phyloP scores from a whole-genome alignment of 495 filamentous ascomycete genomes.

The Saxophila tyrrhenica region DNA sequence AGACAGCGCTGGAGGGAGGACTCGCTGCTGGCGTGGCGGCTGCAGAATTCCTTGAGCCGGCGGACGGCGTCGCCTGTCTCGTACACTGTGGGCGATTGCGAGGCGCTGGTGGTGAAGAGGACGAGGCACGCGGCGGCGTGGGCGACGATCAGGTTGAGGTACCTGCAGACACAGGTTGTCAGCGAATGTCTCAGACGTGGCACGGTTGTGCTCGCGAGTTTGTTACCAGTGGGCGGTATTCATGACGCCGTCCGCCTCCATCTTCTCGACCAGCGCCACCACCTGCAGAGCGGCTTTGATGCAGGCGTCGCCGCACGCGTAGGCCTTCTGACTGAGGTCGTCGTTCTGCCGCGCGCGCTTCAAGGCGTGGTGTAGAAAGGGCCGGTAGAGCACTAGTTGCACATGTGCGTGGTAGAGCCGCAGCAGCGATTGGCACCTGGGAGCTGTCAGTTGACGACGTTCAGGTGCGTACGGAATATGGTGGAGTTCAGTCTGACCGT shows the following conservation, averaged over 20 bases:
- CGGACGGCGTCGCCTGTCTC: constrained; percentile 8
- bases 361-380: constrained; percentile 14
- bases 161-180: no score
- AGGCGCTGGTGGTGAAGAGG: constrained; percentile 7
- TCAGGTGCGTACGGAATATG: not conserved
- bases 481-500: no score
- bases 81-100: constrained; percentile 1
- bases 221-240: constrained; percentile 5
- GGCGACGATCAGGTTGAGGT: constrained; percentile 6
- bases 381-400: constrained; percentile 12
- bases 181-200: no score
- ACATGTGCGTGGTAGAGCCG: constrained; percentile 4
- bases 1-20: constrained; percentile 1
- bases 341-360: not conserved
- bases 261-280: constrained; percentile 8
- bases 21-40: constrained; percentile 1
- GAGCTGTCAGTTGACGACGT: not conserved
- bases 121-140: constrained; percentile 3
- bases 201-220: no score
- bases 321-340: constrained; percentile 8
- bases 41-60: constrained; percentile 5
- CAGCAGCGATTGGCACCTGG: constrained; percentile 9
- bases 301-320: constrained; percentile 12
- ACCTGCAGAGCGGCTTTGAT: constrained; percentile 15
- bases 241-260: constrained; percentile 5